Percentiles rank a stretch among this genome's conserved stretches.
These are phyloP conservation scores for Porogramme epimiltina DNA, from an alignment of 1,284 basidiomycete genomes.

Conservation along the genomic window DNA sequence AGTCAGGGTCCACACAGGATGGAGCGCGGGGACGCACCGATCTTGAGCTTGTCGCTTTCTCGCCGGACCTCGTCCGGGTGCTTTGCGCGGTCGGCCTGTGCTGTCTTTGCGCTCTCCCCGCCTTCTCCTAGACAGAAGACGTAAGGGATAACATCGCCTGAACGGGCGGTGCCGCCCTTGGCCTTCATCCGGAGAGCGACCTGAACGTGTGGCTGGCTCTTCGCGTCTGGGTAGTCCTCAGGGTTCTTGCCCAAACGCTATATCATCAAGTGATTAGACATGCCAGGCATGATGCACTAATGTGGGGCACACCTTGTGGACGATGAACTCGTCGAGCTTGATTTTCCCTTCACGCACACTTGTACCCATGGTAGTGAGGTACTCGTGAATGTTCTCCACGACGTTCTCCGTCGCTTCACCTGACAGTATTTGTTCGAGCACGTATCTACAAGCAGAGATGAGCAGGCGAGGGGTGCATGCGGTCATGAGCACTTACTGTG, in stretches of 20 bases:
- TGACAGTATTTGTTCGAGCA: conserved; percentile 89
- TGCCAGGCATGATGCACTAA: neutral
- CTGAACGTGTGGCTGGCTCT: conserved; percentile 95
- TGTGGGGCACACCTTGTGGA: conserved; percentile 72
- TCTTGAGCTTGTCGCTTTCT: conserved; percentile 64
- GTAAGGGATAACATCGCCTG: conserved; percentile 95
- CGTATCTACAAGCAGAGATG: conserved; percentile 56
- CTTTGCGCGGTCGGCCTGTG: conserved; percentile 89
- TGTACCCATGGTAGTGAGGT: conserved; percentile 75
- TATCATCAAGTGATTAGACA: neutral
- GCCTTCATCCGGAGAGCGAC: conserved; percentile 93
- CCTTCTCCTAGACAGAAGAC: conserved; percentile 87
- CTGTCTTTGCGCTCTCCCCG: conserved; percentile 73
- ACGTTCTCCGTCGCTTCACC: conserved; percentile 91
- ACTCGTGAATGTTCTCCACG: conserved; percentile 92
- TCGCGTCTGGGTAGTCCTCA: conserved; percentile 95
- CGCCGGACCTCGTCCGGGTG: conserved; percentile 93
- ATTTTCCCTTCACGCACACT: conserved; percentile 79
- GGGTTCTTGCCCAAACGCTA: conserved; percentile 93
- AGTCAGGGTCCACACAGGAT: neutral
- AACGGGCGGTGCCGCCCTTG: conserved; percentile 78
- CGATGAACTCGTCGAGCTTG: conserved; percentile 90
- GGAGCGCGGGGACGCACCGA: conserved; percentile 53
- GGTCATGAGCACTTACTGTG: conserved; percentile 64
- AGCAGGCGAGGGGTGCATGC: neutral